A percentile compares a stretch with the other conserved stretches of the same genome.
Evolutionary conservation across 108 stramenopile species (phyloP).

Genomic region (Nannochloropsis salina): DNA sequence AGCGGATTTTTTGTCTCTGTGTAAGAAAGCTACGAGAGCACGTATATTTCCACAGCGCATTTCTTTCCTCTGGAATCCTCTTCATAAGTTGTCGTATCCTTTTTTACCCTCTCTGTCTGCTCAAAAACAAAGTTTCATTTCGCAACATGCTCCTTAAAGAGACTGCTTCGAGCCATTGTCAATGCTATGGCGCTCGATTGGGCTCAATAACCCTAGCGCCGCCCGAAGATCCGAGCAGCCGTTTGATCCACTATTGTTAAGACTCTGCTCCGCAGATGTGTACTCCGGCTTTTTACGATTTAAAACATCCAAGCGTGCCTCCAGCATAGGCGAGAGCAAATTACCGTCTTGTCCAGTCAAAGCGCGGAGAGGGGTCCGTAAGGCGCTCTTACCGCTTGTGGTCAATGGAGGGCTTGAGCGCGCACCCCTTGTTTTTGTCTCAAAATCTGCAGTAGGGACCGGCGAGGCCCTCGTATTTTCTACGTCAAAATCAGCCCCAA

Average conservation of each 20-base stretch:
- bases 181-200: neutral
- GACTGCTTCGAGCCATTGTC: neutral
- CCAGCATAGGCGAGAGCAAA: neutral
- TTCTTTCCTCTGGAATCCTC: neutral
- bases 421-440: neutral
- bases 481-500: neutral
- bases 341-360: neutral
- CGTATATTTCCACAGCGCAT: neutral
- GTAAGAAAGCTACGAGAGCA: too few relatives aligned
- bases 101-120: neutral
- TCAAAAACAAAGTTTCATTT: neutral
- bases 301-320: neutral
- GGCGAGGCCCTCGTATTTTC: neutral
- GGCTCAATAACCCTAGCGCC: constrained; percentile 4
- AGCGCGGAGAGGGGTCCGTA: neutral
- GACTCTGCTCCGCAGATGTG: neutral
- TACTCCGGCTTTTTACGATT: neutral
- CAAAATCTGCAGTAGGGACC: neutral
- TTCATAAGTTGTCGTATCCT: neutral
- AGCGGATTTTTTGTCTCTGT: neutral
- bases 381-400: neutral
- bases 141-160: neutral
- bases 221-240: neutral
- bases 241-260: neutral
- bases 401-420: neutral